Percentiles rank a stretch among this genome's conserved stretches.
Conservation (phyloP, 2,329 filamentous ascomycete genomes). For the Xylaria hypoxylon region DNA sequence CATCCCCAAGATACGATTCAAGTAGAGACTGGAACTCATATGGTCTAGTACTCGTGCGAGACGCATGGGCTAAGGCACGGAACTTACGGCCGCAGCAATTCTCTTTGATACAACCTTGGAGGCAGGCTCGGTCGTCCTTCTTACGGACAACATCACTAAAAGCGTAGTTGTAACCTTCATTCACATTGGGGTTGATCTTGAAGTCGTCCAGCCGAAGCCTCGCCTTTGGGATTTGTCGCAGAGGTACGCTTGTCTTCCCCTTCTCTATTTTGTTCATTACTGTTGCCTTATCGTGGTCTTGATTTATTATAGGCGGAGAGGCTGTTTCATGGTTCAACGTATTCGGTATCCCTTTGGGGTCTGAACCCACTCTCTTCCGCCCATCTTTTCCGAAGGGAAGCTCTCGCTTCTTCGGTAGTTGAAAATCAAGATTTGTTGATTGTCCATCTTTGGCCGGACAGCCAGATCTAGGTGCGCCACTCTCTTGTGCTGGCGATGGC, state of each 20-base stretch:
- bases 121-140: conserved; percentile 73
- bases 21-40: conserved; percentile 56
- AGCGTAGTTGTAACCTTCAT: conserved; percentile 77
- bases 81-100: conserved; percentile 82
- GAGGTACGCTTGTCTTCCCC: conserved; percentile 46
- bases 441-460: conserved; percentile 15
- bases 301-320: conserved; percentile 19
- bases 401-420: conserved; percentile 54
- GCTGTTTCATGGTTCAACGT: conserved; percentile 22
- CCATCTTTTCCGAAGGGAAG: conserved; percentile 55
- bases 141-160: conserved; percentile 80
- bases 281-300: conserved; percentile 36
- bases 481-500: conserved; percentile 35
- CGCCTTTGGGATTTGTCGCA: conserved; percentile 68
- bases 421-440: conserved; percentile 42
- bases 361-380: conserved; percentile 29
- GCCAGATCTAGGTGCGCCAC: conserved; percentile 12
- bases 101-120: conserved; percentile 79
- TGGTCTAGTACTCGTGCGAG: conserved; percentile 54
- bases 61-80: conserved; percentile 70
- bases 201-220: conserved; percentile 78
- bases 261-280: conserved; percentile 36
- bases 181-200: conserved; percentile 80
- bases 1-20: conserved; percentile 68
- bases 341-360: conserved; percentile 24